Base-by-base conservation (phyloP, 768 basidiomycete genomes). In the Rhizopogon vinicolor region DNA sequence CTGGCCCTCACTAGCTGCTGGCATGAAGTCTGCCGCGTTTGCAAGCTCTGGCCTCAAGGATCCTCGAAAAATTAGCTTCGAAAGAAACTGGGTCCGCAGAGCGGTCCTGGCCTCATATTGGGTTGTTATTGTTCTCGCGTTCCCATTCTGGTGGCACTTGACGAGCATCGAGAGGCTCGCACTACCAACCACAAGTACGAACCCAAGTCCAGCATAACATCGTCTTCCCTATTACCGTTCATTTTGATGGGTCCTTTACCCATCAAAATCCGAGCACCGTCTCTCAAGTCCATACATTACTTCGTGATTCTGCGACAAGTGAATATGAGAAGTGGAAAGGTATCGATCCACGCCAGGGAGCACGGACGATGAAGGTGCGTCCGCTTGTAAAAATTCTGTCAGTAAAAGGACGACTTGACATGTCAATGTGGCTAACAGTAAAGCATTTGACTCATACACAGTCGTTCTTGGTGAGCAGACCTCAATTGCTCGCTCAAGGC, bases 81-180 rank as follows among this genome's bases (percentile, higher is more conserved):
- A n/a, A n/a, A n/a, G n/a, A n/a, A n/a, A n/a, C n/a, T n/a, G n/a
- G n/a, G n/a, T n/a, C n/a, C n/a, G n/a, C n/a, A n/a, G n/a, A n/a
- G n/a, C n/a, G n/a, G n/a, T n/a, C n/a, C 76, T 95, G 55, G 68
- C 76, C 4, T 81, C 89, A 1, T 97, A 95, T 69, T 93, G 93
- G 84, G 52, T 79, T 25, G 71, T 93, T 25, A 78, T 97, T 37
- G 60, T 96, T 35, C 72, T 92, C 7, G 87, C 87, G 1, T 56
- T 95, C 19, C 97, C 97, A 3, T 78, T 92, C 48, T 99, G 97
- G 97, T 98, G 93, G 93, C 78, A 77, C 50, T 86, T 89, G 28
- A 98, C 97, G 5, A 90, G 89, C 59, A 96, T 98, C 29, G 81
- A 94, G 64, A 83, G 95, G 25, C 76, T 89, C 14, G 74, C 86